These are phyloP conservation scores for Fusarium heterosporum DNA, from an alignment of 2,329 filamentous ascomycete genomes.

Conservation along the genomic window DNA sequence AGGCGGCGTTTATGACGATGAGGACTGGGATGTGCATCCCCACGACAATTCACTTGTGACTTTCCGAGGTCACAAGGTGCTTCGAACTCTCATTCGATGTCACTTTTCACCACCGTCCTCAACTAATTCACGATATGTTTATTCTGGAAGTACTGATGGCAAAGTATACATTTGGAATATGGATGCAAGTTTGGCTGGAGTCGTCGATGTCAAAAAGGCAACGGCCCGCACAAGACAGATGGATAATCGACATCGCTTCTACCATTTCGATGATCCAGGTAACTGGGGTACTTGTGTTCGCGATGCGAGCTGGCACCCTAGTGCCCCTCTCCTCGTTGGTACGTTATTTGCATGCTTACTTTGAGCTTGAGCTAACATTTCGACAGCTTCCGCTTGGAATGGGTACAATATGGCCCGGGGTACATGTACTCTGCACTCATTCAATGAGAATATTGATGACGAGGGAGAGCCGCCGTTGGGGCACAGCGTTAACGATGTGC, in stretches of 20 bases:
- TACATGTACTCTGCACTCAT: constrained; percentile 82
- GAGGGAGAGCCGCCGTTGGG: constrained; percentile 73
- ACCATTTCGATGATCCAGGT: constrained; percentile 66
- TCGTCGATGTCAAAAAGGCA: constrained; percentile 80
- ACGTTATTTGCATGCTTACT: constrained; percentile 46
- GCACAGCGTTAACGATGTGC: constrained; percentile 68
- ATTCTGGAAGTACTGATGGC: constrained; percentile 90
- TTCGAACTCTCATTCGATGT: constrained; percentile 91
- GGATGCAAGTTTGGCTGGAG: constrained; percentile 83
- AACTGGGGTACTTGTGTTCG: constrained; percentile 83
- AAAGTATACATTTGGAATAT: constrained; percentile 93
- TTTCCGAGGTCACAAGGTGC: constrained; percentile 88
- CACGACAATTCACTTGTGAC: constrained; percentile 95
- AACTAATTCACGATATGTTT: constrained; percentile 92
- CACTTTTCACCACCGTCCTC: constrained; percentile 91
- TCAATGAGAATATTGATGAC: constrained; percentile 73
- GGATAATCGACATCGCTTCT: constrained; percentile 66
- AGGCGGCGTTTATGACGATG: constrained; percentile 72
- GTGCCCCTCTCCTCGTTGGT: constrained; percentile 80
- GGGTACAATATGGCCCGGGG: constrained; percentile 78
- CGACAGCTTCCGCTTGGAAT: constrained; percentile 82
- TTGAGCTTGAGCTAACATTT: constrained; percentile 23
- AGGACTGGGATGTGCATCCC: constrained; percentile 69
- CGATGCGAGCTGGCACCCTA: constrained; percentile 92
- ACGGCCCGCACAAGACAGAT: constrained; percentile 72